A percentile compares a stretch with the other conserved stretches of the same genome.
Evolutionary conservation across 441 rosid genomes (phyloP).

Genomic region (Gossypium lobatum): DNA sequence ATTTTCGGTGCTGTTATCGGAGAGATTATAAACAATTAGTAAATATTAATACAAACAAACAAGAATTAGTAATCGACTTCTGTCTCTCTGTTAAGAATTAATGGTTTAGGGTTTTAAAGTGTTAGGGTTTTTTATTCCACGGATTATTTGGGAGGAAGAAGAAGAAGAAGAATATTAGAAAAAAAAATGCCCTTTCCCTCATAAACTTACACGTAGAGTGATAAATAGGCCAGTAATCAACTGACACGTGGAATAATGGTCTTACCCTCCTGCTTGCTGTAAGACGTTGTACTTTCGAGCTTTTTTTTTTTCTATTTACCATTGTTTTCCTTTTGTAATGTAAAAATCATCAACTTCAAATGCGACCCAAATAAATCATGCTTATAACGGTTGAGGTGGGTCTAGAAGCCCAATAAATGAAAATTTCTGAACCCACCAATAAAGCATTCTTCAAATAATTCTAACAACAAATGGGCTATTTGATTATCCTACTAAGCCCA

Average conservation of each 20-base stretch:
- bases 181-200: background rate
- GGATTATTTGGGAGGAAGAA: background rate
- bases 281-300: too few relatives aligned
- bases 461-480: background rate
- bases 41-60: background rate
- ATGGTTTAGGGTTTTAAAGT: constrained; percentile 4
- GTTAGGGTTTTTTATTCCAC: background rate
- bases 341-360: too few relatives aligned
- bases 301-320: too few relatives aligned
- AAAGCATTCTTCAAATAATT: background rate
- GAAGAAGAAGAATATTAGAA: background rate
- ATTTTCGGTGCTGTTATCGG: constrained; percentile 22
- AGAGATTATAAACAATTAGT: background rate
- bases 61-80: background rate
- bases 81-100: background rate
- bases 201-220: background rate
- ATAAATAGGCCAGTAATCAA: background rate
- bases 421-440: background rate
- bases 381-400: background rate
- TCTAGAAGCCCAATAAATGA: background rate
- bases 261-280: background rate
- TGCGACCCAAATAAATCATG: too few relatives aligned
- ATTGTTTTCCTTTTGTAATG: too few relatives aligned
- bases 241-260: background rate
- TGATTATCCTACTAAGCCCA: background rate